A percentile compares a stretch with the other conserved stretches of the same genome.
These are phyloP conservation scores for Ophiostoma novo-ulmi DNA, from an alignment of 2,329 filamentous ascomycete genomes.

Conservation along the genomic window DNA sequence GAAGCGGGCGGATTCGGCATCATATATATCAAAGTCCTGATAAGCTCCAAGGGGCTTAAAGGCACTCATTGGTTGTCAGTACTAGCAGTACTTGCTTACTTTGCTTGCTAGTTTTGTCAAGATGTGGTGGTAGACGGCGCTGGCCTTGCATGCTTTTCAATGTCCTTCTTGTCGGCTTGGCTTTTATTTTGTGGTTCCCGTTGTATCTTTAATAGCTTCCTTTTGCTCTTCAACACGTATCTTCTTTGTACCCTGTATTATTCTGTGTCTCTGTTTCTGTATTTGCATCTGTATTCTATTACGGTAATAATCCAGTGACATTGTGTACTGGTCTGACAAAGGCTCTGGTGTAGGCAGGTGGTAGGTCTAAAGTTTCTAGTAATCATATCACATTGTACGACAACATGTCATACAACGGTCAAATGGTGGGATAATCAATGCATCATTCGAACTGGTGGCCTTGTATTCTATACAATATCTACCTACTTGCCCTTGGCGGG, in stretches of 20 bases:
- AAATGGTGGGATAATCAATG: neutral
- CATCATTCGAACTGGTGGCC: neutral
- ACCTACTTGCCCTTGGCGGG: constrained; percentile 18
- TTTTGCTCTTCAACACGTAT: constrained; percentile 27
- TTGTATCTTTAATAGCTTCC: constrained; percentile 27
- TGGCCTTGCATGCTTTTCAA: constrained; percentile 19
- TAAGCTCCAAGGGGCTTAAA: neutral
- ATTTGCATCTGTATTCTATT: neutral
- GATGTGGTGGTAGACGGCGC: constrained; percentile 21
- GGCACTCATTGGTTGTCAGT: neutral
- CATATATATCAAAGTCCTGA: constrained; percentile 7
- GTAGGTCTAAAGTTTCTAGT: neutral
- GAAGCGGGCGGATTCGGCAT: constrained; percentile 18
- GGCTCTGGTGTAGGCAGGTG: too few relatives aligned
- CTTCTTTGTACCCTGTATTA: constrained; percentile 25
- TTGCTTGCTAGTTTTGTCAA: constrained; percentile 15
- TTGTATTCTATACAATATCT: neutral
- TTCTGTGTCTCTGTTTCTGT: constrained; percentile 15
- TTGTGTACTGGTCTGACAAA: neutral
- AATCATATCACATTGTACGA: neutral
- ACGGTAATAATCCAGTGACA: neutral
- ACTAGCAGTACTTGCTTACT: constrained; percentile 8
- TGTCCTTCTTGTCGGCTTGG: constrained; percentile 15
- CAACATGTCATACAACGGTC: neutral
- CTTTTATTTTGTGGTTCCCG: constrained; percentile 16